Conservation (phyloP, 768 basidiomycete species). For the Boletus rex-veris region DNA sequence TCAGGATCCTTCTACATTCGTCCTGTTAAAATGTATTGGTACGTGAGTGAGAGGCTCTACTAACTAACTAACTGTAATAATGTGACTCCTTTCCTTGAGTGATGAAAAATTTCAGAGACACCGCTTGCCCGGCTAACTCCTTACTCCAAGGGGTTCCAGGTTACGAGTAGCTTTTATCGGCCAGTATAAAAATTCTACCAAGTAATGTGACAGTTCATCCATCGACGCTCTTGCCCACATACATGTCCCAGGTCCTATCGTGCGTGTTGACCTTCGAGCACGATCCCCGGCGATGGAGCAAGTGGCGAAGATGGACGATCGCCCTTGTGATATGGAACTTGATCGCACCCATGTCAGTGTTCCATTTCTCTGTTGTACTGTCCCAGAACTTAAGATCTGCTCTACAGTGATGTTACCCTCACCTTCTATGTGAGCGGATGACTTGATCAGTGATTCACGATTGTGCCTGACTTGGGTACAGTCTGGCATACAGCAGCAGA, state of each 20-base stretch:
- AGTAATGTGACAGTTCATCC: neutral
- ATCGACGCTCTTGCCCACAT: conserved; percentile 3
- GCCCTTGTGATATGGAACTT: conserved; percentile 25
- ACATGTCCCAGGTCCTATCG: conserved; percentile 20
- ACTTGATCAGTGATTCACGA: neutral
- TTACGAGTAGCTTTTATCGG: neutral
- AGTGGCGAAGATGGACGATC: conserved; percentile 5
- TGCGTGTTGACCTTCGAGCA: conserved; percentile 16
- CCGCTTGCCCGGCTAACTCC: too few relatives aligned
- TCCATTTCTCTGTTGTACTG: neutral
- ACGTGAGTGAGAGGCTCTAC: neutral
- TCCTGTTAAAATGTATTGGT: neutral
- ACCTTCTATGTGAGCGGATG: conserved; percentile 25
- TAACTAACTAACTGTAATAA: too few relatives aligned
- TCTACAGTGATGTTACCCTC: conserved; percentile 18
- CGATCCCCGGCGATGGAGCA: conserved; percentile 24
- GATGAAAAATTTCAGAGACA: too few relatives aligned
- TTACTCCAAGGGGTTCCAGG: neutral
- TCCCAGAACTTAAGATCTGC: conserved; percentile 1
- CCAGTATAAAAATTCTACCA: conserved; percentile 5
- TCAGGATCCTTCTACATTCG: conserved; percentile 3
- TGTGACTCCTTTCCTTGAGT: neutral
- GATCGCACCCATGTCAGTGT: conserved; percentile 25
- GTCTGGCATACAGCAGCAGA: conserved; percentile 27
- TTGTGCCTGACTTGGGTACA: conserved; percentile 2